Evolutionary conservation across 2,329 filamentous ascomycete species (phyloP).

Genomic region (Arthrobotrys sinensis): DNA sequence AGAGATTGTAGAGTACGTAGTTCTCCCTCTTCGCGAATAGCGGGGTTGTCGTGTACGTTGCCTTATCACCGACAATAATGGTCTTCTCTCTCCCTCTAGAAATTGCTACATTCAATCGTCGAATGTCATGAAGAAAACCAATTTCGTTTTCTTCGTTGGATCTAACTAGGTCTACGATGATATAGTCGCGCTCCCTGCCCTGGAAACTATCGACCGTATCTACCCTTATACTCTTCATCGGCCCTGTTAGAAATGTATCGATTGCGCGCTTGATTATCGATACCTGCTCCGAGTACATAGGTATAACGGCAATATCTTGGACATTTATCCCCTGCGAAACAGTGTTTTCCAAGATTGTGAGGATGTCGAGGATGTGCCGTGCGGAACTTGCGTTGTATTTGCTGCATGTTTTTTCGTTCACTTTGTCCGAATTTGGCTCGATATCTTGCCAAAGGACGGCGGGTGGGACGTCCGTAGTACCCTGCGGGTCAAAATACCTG

Average conservation of each 20-base stretch:
- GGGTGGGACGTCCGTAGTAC: too few relatives aligned
- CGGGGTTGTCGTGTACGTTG: too few relatives aligned
- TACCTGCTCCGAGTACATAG: constrained; percentile 2
- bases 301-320: background rate
- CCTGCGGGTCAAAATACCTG: too few relatives aligned
- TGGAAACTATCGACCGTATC: constrained; percentile 23
- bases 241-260: background rate
- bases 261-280: background rate
- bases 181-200: background rate
- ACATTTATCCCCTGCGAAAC: background rate
- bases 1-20: too few relatives aligned
- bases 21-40: too few relatives aligned
- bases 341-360: background rate
- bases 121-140: constrained; percentile 6
- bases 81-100: background rate
- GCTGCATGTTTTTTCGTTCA: background rate
- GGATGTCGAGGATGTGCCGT: background rate
- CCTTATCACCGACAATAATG: constrained; percentile 16
- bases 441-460: constrained; percentile 13
- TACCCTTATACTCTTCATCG: background rate
- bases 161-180: constrained; percentile 34
- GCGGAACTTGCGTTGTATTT: background rate
- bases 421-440: background rate
- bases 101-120: constrained; percentile 9
- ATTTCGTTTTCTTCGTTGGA: background rate